Evolutionary conservation across 768 basidiomycete genomes (phyloP).

Genomic region (Pulveroboletus sp.): DNA sequence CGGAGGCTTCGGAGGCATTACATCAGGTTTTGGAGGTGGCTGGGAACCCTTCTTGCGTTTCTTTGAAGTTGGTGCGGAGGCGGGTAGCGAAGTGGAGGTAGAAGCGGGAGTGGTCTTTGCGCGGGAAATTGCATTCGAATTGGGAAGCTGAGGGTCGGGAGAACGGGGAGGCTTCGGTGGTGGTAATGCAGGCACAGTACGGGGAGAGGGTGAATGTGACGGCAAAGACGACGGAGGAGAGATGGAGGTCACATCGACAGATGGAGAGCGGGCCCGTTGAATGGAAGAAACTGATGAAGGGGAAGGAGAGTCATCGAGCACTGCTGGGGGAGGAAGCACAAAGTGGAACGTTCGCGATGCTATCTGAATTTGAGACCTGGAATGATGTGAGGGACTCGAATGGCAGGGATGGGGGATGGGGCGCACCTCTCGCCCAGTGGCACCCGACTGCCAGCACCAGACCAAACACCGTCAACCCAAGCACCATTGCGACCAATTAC

Average conservation of each 20-base stretch:
- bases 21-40: slow-evolving; percentile 55
- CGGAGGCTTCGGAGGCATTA: slow-evolving; percentile 86
- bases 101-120: slow-evolving; percentile 31
- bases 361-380: slow-evolving; percentile 93
- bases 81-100: slow-evolving; percentile 17
- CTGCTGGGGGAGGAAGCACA: slow-evolving; percentile 84
- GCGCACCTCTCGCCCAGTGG: slow-evolving; percentile 78
- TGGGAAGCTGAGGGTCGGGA: slow-evolving; percentile 54
- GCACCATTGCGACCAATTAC: slow-evolving; percentile 97
- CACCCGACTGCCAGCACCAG: slow-evolving; percentile 83
- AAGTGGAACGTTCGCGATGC: slow-evolving; percentile 97
- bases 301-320: slow-evolving; percentile 77
- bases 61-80: slow-evolving; percentile 41
- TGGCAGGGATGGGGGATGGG: background rate
- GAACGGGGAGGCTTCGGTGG: slow-evolving; percentile 46
- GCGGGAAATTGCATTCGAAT: slow-evolving; percentile 58
- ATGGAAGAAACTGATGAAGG: slow-evolving; percentile 73
- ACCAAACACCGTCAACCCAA: slow-evolving; percentile 98
- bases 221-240: slow-evolving; percentile 82
- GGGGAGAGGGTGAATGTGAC: slow-evolving; percentile 69
- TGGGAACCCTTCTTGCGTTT: slow-evolving; percentile 65
- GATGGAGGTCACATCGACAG: slow-evolving; percentile 77
- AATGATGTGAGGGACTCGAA: slow-evolving; percentile 13
- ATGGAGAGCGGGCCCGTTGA: slow-evolving; percentile 71
- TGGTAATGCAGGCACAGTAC: slow-evolving; percentile 39